Conservation (phyloP, 306 rosid genomes). For the Trifolium pratense region DNA sequence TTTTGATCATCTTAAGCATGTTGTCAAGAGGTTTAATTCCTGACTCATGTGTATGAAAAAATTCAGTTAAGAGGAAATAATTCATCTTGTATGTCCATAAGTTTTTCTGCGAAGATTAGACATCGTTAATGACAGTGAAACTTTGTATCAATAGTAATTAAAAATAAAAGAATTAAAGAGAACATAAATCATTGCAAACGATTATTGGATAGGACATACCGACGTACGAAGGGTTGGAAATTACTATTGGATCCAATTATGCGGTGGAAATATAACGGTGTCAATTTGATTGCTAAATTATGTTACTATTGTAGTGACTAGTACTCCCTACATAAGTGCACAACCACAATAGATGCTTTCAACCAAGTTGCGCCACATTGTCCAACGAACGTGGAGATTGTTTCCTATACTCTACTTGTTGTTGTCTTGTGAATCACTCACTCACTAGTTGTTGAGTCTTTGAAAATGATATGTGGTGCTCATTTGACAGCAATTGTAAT, state of each 20-base stretch:
- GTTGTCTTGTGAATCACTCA: not conserved
- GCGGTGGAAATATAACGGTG: not conserved
- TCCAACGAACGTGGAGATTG: constrained; percentile 10
- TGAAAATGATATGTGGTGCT: not conserved
- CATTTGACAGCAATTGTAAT: not conserved
- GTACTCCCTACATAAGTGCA: not conserved
- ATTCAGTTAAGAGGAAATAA: no score
- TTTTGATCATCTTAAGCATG: no score
- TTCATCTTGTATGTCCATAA: no score
- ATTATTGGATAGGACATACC: not conserved
- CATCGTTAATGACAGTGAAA: no score
- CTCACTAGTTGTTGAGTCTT: not conserved
- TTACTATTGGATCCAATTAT: not conserved
- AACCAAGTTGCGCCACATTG: not conserved
- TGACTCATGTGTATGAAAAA: no score
- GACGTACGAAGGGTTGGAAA: not conserved
- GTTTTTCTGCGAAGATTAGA: no score
- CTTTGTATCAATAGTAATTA: no score
- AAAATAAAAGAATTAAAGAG: no score
- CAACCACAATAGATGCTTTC: not conserved
- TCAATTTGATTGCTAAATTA: not conserved
- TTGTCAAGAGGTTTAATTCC: no score
- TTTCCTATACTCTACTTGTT: not conserved
- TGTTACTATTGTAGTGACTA: no score
- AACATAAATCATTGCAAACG: no score